Evolutionary conservation across 176 grass and related monocot genomes (phyloP), one percentile per base, ranked within the genome.

Genomic region (Aegilops tauschii): DNA sequence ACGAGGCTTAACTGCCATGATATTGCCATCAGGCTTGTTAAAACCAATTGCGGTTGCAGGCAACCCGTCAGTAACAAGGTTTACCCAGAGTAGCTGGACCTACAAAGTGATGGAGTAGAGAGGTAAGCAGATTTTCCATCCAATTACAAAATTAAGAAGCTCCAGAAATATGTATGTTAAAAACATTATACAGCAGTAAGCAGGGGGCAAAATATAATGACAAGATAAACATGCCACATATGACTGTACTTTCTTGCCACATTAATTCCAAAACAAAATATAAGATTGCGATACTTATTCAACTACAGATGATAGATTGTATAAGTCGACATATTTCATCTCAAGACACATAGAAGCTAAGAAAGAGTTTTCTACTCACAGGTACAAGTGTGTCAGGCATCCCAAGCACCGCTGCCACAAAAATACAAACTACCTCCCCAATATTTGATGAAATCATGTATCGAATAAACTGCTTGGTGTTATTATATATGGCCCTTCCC

Each of bases 391-490:
- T 99, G 56, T 99, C 97, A 52, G 97, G 97, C 92, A 99, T 96
- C 49, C 97, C 97, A 87, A 99, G 94, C 77, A 96, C 92, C 44
- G 97, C 97, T 42, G 94, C 97, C 86, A 99, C 92, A 82, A 99
- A 99, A 88, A 99, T 99, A 85, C 97, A 99, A 75, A 99, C 94
- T 62, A 99, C 97, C 83, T 99, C 97, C 18, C 97, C 97, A 69
- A 99, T 99, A 89, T 99, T 99, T 63, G 97, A 99, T 66, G 97
- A 99, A 28, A 99, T 99, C 97, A 99, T 99, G 84, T 99, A 99
- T 37, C 97, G 90, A 67, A 99, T 96, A 79, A 99, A 99, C 73
- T 99, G 97, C 80, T 94, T 99, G 27, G 97, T 98, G 84, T 99
- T 99, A 91, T 94, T 99, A 83, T 99, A 99, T 90, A 99, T 99